Evolutionary conservation across 1,284 basidiomycete genomes (phyloP).

Genomic region (Apiotrichum siamense): DNA sequence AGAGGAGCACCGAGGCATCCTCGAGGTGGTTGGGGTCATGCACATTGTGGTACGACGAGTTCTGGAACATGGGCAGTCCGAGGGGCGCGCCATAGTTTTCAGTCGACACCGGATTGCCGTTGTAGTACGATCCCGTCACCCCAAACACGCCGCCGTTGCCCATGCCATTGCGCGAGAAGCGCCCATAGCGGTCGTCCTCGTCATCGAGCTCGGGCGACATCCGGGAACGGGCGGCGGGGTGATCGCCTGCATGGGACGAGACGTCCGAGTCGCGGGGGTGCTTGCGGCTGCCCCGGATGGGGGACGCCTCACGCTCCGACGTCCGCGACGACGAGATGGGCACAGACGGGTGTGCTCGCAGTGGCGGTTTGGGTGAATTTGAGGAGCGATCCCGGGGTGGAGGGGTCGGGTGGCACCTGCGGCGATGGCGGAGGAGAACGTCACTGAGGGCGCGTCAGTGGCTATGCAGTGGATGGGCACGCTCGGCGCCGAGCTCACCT

Average conservation of each 20-base stretch:
- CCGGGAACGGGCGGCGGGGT: constrained; percentile 5
- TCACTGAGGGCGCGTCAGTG: constrained; percentile 31
- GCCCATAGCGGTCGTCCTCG: constrained; percentile 29
- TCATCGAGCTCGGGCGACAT: constrained; percentile 22
- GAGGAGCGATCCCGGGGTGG: constrained; percentile 37
- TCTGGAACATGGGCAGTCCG: constrained; percentile 39
- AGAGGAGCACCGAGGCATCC: constrained; percentile 44
- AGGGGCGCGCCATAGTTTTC: constrained; percentile 31
- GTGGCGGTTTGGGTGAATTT: constrained; percentile 33
- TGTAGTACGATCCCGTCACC: constrained; percentile 23
- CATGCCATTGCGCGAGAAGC: constrained; percentile 32
- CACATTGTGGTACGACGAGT: constrained; percentile 25
- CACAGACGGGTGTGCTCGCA: constrained; percentile 34
- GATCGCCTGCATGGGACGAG: constrained; percentile 5
- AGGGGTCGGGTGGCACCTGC: constrained; percentile 46
- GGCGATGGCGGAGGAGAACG: constrained; percentile 47
- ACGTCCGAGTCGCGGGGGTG: constrained; percentile 19
- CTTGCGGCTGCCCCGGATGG: constrained; percentile 24
- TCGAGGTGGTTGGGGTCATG: constrained; percentile 43
- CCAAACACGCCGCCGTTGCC: constrained; percentile 36
- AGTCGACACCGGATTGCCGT: constrained; percentile 20
- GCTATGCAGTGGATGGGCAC: not conserved
- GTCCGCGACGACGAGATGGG: constrained; percentile 41
- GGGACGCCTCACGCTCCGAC: constrained; percentile 34
- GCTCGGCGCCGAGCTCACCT: constrained; percentile 31